Base-by-base conservation (phyloP, 306 rosid genomes). In the Dryas octopetala region DNA sequence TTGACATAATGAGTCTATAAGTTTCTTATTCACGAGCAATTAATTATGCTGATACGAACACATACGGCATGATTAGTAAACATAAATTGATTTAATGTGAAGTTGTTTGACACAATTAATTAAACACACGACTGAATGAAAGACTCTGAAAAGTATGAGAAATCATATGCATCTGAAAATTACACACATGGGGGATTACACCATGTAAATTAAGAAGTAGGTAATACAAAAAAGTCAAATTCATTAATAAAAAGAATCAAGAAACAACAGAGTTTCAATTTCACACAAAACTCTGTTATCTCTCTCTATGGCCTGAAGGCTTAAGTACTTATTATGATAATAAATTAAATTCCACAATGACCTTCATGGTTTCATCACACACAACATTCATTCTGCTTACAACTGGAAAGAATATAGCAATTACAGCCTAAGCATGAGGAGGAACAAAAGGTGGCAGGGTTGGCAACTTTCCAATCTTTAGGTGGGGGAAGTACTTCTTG, bases 401-500 rank as follows among this genome's bases (percentile, higher is more conserved):
- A 41, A 1, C 1, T 41, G 48, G 7, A 41, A 63, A 41, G 3
- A 16, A 7, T 63, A 15, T 12, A 15, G 23, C n/a, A 14, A 17
- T 32, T 5, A 40, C 6, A 41, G 13, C 52, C 71, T 86, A 90
- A 54, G 90, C 83, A 73, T 77, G 84, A 44, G 75, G 74, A 61
- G 87, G 65, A 59, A 26, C 54, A 45, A 32, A 44, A 32, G 87
- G 85, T 41, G 89, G 77, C 3, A 76, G 7, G 14, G 87, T 78
- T 13, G 85, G 81, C 67, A 64, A 62, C 57, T 79, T 80, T 67
- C 88, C 91, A 68, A 55, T 75, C 81, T 79, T 85, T 43, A 89
- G 94, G 82, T 86, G 92, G 43, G 65, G 87, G 83, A 78, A 78
- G 71, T 63, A 64, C 58, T 76, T 0, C 79, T 80, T 78, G 3